Evolutionary conservation across 352 stramenopile species (phyloP).

Genomic region (Pythium oligandrum): DNA sequence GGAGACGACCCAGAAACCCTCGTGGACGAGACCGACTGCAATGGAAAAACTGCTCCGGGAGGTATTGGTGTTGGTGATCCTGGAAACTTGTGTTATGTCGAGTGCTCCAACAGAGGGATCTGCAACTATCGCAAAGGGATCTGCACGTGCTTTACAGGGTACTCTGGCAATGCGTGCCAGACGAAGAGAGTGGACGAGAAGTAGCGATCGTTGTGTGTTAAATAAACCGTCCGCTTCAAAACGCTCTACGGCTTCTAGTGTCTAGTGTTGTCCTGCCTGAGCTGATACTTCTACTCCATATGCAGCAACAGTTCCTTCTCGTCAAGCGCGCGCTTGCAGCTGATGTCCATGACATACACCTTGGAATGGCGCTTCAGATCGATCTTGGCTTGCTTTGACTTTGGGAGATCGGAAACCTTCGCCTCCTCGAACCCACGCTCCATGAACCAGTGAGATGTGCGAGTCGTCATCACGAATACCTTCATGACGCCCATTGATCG

Average conservation of each 20-base stretch:
- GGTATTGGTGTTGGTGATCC: conserved; percentile 31
- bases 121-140: conserved; percentile 83
- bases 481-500: conserved; percentile 82
- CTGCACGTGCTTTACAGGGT: conserved; percentile 89
- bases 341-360: conserved; percentile 89
- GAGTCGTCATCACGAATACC: conserved; percentile 97
- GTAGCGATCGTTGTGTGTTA: conserved; percentile 18
- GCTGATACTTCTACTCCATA: no score
- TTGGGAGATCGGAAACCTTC: conserved; percentile 81
- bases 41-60: conserved; percentile 32
- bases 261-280: no score
- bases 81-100: conserved; percentile 88
- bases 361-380: conserved; percentile 83
- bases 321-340: conserved; percentile 71
- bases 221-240: conserved; percentile 3
- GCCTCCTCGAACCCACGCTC: conserved; percentile 94
- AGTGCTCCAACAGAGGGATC: conserved; percentile 90
- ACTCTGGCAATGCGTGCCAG: conserved; percentile 52
- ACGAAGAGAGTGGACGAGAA: conserved; percentile 21
- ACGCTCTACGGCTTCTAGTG: no score
- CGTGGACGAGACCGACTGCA: conserved; percentile 75
- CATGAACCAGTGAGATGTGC: conserved; percentile 98
- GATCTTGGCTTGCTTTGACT: conserved; percentile 71
- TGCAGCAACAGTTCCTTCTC: conserved; percentile 76
- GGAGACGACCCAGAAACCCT: conserved; percentile 72